These are phyloP conservation scores for Ustilaginoidea virens DNA, from an alignment of 2,329 filamentous ascomycete species.

Conservation along the genomic window DNA sequence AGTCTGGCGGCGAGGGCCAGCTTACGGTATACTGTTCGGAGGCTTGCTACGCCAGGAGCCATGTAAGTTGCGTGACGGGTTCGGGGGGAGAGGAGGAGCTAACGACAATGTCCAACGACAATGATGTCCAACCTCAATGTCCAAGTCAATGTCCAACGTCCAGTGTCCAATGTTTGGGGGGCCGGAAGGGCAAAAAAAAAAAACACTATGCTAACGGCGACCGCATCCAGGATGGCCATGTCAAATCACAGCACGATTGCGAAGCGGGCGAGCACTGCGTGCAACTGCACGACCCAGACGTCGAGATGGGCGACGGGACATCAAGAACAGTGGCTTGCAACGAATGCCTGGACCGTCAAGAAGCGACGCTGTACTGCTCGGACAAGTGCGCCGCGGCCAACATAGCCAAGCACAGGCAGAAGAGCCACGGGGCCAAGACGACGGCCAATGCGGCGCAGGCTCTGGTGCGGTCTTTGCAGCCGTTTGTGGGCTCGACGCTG, in stretches of 20 bases:
- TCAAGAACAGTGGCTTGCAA: conserved; percentile 21
- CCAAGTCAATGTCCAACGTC: too few species aligned
- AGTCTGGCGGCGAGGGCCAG: conserved; percentile 19
- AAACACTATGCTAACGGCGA: too few species aligned
- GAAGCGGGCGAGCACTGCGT: conserved; percentile 24
- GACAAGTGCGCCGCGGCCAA: conserved; percentile 24
- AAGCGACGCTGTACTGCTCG: conserved; percentile 26
- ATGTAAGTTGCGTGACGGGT: conserved; percentile 28
- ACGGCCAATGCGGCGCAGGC: conserved; percentile 9
- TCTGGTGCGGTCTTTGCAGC: conserved; percentile 10
- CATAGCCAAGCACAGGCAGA: conserved; percentile 23
- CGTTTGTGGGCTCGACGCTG: conserved; percentile 14
- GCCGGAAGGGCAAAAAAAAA: too few species aligned
- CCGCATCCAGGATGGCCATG: conserved; percentile 26
- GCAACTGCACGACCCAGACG: conserved; percentile 23
- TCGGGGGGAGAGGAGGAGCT: background rate
- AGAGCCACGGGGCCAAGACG: conserved; percentile 14
- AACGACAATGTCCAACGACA: background rate
- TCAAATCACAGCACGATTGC: conserved; percentile 24
- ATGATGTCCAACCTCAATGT: too few species aligned
- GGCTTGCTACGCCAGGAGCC: conserved; percentile 22
- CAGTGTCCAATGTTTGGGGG: too few species aligned
- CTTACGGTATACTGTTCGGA: conserved; percentile 30
- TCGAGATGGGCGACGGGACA: conserved; percentile 20
- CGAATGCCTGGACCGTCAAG: conserved; percentile 23